These are phyloP conservation scores for Paradendryphiella salina DNA, from an alignment of 2,329 filamentous ascomycete genomes.

Conservation along the genomic window DNA sequence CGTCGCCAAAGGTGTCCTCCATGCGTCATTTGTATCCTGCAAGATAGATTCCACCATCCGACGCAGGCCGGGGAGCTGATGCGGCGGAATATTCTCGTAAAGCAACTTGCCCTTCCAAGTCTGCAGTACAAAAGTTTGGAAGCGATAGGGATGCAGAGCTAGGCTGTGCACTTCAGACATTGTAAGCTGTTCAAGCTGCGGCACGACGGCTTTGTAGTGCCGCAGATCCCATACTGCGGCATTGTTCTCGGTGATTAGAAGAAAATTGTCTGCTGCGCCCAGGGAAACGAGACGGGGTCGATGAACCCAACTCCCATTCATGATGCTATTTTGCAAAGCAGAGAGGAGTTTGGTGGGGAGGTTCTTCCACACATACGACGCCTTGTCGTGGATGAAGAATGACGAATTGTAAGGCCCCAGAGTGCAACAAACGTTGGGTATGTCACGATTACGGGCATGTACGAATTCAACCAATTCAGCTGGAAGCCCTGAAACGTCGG, in stretches of 20 bases:
- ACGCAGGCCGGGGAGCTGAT: constrained; percentile 23
- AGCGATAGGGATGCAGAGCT: constrained; percentile 39
- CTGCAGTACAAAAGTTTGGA: constrained; percentile 34
- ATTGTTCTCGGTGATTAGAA: constrained; percentile 38
- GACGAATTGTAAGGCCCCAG: constrained; percentile 42
- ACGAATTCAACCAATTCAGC: constrained; percentile 34
- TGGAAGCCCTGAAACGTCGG: constrained; percentile 34
- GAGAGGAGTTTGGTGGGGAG: constrained; percentile 31
- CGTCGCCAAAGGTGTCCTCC: constrained; percentile 5
- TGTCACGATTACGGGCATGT: constrained; percentile 28
- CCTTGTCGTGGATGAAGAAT: constrained; percentile 37
- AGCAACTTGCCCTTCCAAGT: constrained; percentile 29
- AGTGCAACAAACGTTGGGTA: constrained; percentile 34
- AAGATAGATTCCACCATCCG: constrained; percentile 25
- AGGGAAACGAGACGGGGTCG: constrained; percentile 40
- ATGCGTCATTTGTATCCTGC: constrained; percentile 20
- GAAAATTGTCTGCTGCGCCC: constrained; percentile 34
- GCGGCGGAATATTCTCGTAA: constrained; percentile 34
- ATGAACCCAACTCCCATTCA: constrained; percentile 37
- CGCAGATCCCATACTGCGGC: constrained; percentile 36
- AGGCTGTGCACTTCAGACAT: constrained; percentile 30
- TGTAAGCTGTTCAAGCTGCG: constrained; percentile 24
- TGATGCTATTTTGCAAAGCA: constrained; percentile 35
- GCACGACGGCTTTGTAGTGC: constrained; percentile 25
- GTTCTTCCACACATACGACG: constrained; percentile 40